Percentiles rank a stretch among this genome's conserved stretches.
Evolutionary conservation across 768 basidiomycete species (phyloP).

Genomic region (Suillus plorans): DNA sequence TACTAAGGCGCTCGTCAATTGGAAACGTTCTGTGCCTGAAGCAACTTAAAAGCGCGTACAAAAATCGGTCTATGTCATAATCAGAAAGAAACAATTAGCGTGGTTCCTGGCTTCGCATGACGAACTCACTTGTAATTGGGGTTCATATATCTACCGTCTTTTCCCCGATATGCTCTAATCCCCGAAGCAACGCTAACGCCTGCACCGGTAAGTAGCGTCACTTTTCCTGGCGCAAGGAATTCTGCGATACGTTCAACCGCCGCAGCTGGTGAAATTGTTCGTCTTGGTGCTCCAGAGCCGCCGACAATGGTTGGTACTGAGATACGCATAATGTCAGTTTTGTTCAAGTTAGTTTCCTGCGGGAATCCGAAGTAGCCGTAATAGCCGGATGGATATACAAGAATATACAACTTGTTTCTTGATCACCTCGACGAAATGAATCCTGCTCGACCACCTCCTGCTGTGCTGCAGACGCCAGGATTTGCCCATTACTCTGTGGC

Average conservation of each 20-base stretch:
- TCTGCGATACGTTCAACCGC: slow-evolving; percentile 60
- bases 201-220: slow-evolving; percentile 80
- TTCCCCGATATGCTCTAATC: slow-evolving; percentile 89
- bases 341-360: neutral
- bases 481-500: slow-evolving; percentile 81
- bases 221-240: slow-evolving; percentile 72
- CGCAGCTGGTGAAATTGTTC: slow-evolving; percentile 42
- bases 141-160: slow-evolving; percentile 84
- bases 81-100: slow-evolving; percentile 7
- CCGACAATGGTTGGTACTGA: slow-evolving; percentile 71
- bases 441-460: slow-evolving; percentile 39
- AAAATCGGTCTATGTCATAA: slow-evolving; percentile 55
- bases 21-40: neutral
- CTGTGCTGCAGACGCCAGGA: slow-evolving; percentile 68
- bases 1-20: slow-evolving; percentile 45
- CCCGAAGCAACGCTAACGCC: slow-evolving; percentile 96
- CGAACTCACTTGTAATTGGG: slow-evolving; percentile 77
- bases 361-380: neutral
- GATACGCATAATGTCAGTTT: slow-evolving; percentile 62
- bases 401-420: neutral
- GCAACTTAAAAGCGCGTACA: slow-evolving; percentile 23
- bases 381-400: neutral
- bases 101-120: neutral
- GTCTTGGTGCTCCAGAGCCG: slow-evolving; percentile 26
- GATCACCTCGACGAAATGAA: slow-evolving; percentile 29